phyloP scores from a whole-genome alignment of 768 basidiomycete genomes.

The Lactifluus rugatus region DNA sequence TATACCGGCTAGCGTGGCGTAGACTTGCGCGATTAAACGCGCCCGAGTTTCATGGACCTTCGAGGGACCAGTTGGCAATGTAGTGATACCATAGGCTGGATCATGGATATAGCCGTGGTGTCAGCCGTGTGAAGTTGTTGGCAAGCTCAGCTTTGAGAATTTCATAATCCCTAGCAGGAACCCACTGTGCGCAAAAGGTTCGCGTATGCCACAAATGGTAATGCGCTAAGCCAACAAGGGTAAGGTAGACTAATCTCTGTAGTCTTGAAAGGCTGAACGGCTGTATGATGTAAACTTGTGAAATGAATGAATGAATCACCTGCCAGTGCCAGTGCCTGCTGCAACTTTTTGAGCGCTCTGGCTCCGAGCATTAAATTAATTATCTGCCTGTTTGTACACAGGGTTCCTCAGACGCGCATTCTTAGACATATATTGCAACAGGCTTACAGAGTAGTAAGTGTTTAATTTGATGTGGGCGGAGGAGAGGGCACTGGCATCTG shows the following conservation, averaged over 20 bases:
- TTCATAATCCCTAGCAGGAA: constrained; percentile 6
- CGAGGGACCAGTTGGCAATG: not conserved
- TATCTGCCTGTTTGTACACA: not conserved
- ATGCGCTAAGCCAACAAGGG: constrained; percentile 1
- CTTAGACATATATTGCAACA: too few species aligned
- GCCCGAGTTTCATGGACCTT: not conserved
- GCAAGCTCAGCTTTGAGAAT: not conserved
- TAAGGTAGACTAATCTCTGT: not conserved
- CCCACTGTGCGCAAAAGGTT: not conserved
- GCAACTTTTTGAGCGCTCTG: not conserved
- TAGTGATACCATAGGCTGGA: not conserved
- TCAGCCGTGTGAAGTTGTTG: constrained; percentile 9
- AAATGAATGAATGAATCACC: not conserved
- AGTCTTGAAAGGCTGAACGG: not conserved
- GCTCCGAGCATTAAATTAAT: not conserved
- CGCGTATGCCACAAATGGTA: not conserved
- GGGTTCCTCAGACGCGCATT: not conserved
- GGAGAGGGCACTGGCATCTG: too few species aligned
- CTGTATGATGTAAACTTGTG: not conserved
- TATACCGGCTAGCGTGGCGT: not conserved
- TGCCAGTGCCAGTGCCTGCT: too few species aligned
- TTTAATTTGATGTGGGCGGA: too few species aligned
- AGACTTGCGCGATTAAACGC: not conserved
- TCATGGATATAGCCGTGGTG: not conserved
- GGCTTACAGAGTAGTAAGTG: too few species aligned